Evolutionary conservation across 306 rosid species (phyloP).

Genomic region (Rosa lucieae): DNA sequence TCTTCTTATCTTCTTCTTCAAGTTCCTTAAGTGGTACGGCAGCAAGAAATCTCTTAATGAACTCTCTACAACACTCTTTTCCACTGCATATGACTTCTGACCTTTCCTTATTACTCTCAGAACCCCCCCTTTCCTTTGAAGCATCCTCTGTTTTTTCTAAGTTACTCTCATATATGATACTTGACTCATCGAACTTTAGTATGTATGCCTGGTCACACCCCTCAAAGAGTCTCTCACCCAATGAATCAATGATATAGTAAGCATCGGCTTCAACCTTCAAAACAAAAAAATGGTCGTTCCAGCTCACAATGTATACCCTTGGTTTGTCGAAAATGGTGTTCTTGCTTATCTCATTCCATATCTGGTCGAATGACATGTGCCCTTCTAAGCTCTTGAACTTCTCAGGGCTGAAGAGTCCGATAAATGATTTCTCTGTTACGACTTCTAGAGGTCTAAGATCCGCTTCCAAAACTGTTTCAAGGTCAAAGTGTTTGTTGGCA

Average conservation of each 20-base stretch:
- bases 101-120: not conserved
- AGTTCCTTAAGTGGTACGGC: conserved; percentile 51
- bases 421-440: conserved; percentile 47
- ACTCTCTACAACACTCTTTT: conserved; percentile 81
- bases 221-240: conserved; percentile 69
- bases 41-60: conserved; percentile 65
- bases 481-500: conserved; percentile 74
- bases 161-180: conserved; percentile 37
- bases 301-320: conserved; percentile 71
- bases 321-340: conserved; percentile 16
- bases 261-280: conserved; percentile 61
- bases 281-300: conserved; percentile 90
- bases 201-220: conserved; percentile 65
- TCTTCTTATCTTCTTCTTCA: conserved; percentile 51
- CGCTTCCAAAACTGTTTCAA: conserved; percentile 70
- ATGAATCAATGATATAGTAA: conserved; percentile 65
- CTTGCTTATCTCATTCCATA: conserved; percentile 55
- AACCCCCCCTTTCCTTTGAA: conserved; percentile 1
- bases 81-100: conserved; percentile 44
- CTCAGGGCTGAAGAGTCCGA: conserved; percentile 75
- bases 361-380: conserved; percentile 69
- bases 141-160: conserved; percentile 7
- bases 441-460: conserved; percentile 49
- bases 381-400: conserved; percentile 67
- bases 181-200: conserved; percentile 59